Conservation (phyloP, 257 asterid species). For the Parsonsia alboflavescens region DNA sequence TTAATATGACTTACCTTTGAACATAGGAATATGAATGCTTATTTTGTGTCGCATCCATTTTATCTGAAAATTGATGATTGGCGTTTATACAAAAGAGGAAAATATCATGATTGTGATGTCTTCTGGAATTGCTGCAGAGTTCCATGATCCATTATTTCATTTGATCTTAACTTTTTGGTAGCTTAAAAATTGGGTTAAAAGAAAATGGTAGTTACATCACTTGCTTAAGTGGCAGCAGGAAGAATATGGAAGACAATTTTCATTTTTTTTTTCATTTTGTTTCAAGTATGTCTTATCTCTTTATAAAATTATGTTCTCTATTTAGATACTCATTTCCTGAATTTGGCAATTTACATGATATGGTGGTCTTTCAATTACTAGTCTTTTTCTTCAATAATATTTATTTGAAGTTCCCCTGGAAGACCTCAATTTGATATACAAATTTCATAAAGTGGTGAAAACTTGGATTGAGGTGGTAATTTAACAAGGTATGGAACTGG, state of each 20-base stretch:
- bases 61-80: background rate
- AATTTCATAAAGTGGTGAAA: background rate
- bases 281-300: background rate
- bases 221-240: background rate
- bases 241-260: background rate
- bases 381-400: background rate
- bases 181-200: background rate
- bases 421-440: conserved; percentile 9
- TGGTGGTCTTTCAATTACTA: background rate
- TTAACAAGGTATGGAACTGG: background rate
- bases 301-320: background rate
- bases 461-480: background rate
- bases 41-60: background rate
- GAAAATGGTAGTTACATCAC: background rate
- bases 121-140: background rate
- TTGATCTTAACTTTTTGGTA: background rate
- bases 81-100: background rate
- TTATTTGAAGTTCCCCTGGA: background rate
- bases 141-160: background rate
- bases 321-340: background rate
- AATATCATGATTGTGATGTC: background rate
- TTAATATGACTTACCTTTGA: background rate
- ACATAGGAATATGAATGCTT: background rate
- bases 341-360: background rate
- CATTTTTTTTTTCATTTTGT: background rate